Base-by-base conservation (phyloP, 148 eudicot species). In the Camellia japonica region DNA sequence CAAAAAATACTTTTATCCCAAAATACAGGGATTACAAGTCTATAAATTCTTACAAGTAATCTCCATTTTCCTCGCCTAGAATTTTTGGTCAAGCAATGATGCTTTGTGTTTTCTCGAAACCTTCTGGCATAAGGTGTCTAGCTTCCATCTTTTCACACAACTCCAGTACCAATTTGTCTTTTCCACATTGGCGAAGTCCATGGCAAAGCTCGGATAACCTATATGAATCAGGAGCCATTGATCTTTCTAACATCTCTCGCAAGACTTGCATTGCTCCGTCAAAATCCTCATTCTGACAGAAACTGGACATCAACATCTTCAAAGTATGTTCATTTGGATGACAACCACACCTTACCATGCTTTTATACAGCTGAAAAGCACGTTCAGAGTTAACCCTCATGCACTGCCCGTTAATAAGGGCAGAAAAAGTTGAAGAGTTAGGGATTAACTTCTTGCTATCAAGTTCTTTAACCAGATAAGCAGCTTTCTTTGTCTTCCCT, bases 321-420 rank as follows among this genome's bases (percentile, higher is more conserved):
- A 75, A 85, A 19, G 91, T 89, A 23, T 61, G 68, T 76, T 65
- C 80, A 80, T 91, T 85, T 7, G 96, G 97, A 81, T 85, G 85
- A 85, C 87, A 88, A 60, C 91, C 90, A 58, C 83, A 89, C 81
- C 85, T 80, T 69, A 89, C 82, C 96, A 93, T 93, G 80, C 90
- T 89, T 79, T 72, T 89, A 70, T 90, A 95, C 13, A 95, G 68
- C 52, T 90, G 90, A 84, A 90, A 87, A 23, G 93, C 97, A 42
- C 94, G 91, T 52, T 88, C 97, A 5, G 94, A 82, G 76, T 95
- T 92, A 79, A 85, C 89, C 80, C 90, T 91, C 55, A 75, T 80
- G 73, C 98, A 93, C 79, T 95, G 96, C 71, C 98, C 97, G 15
- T 68, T 75, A 75, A 95, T 95, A 71, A 95, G 94, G 71, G 96